These are phyloP conservation scores for Canavalia ensiformis DNA, from an alignment of 306 rosid species.

Conservation along the genomic window DNA sequence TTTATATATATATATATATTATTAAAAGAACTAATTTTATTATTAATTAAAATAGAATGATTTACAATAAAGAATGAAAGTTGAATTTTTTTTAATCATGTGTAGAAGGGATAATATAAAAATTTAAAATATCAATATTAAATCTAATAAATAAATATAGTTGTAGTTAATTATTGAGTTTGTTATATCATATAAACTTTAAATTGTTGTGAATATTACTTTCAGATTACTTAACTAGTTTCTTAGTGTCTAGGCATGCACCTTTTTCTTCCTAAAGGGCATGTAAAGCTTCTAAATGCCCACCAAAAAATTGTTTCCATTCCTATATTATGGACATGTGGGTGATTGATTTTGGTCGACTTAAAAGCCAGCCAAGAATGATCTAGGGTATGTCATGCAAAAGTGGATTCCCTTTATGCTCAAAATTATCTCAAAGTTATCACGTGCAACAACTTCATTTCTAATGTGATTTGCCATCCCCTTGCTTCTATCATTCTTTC, in stretches of 20 bases:
- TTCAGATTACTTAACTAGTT: not conserved
- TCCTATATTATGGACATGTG: not conserved
- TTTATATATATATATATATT: too few species aligned
- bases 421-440: not conserved
- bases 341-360: constrained; percentile 14
- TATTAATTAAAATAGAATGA: too few species aligned
- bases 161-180: not conserved
- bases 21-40: too few species aligned
- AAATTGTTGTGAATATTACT: not conserved
- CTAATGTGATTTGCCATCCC: constrained; percentile 5
- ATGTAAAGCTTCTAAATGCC: constrained; percentile 11
- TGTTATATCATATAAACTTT: not conserved
- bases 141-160: not conserved
- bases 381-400: not conserved
- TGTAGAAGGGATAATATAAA: not conserved
- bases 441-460: constrained; percentile 14
- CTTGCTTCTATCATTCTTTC: not conserved
- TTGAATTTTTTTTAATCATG: not conserved
- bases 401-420: constrained; percentile 5
- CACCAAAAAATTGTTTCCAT: not conserved
- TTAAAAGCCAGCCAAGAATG: constrained; percentile 16
- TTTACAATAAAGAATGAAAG: too few species aligned
- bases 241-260: not conserved
- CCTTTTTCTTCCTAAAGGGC: not conserved
- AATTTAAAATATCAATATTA: not conserved